Base-by-base conservation (phyloP, 225 moss, liverwort and hornwort species). In the Pseudoscleropodium purum region DNA sequence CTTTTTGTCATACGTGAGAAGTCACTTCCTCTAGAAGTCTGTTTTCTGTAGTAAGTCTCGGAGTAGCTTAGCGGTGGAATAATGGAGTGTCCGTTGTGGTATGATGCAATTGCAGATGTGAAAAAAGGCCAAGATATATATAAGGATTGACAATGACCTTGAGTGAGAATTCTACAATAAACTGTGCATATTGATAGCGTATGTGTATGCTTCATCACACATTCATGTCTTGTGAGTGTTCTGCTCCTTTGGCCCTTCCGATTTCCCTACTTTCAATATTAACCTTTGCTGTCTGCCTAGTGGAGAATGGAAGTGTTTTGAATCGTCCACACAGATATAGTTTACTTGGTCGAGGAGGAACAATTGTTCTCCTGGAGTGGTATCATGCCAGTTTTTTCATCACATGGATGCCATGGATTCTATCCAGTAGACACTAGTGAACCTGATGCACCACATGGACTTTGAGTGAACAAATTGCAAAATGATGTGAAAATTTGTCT, bases 101-200 rank as follows among this genome's bases (percentile, higher is more conserved):
- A 67, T 89, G 86, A 77, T 90, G 90, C 63, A 23, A 20, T 90
- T 91, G 90, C 94, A 90, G 93, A 91, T 93, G 54, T 73, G 86
- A 87, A 84, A 86, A 87, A 81, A 89, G 84, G 67, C 43, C 88
- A 81, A 82, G 79, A 89, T 60, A 89, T 85, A 90, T 66, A 89
- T 83, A 90, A 84, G 89, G 87, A 88, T 88, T 84, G 66, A 81
- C 77, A 91, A 79, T 85, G 91, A 62, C 82, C 78, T 51, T 59
- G 34, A 18, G 52, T 81, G 87, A 91, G 65, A 73, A 59, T 83
- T 86, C 49, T 88, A 64, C 78, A 85, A 81, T 86, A 65, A 85
- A 73, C 75, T 77, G 82, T 86, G 64, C 63, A 63, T 85, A 76
- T 77, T 72, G 89, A 84, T 61, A 87, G 79, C 37, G 84, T 83